A percentile compares a stretch with the other conserved stretches of the same genome.
Conservation (phyloP, 73 alveolate species). For the Stentor coeruleus region DNA sequence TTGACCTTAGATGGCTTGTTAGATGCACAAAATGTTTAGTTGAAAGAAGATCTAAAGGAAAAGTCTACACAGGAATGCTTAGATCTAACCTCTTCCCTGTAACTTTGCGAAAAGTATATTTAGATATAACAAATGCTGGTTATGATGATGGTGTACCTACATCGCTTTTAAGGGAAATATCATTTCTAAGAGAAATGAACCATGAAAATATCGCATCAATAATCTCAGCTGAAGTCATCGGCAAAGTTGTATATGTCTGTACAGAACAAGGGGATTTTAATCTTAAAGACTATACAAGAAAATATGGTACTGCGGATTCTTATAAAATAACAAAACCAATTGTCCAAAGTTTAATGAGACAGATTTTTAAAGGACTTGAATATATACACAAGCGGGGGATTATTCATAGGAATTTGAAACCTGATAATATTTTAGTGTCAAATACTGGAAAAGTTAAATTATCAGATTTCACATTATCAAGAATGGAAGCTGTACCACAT, state of each 20-base stretch:
- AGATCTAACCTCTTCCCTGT: slow-evolving; percentile 45
- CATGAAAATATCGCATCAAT: slow-evolving; percentile 40
- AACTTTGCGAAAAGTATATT: slow-evolving; percentile 56
- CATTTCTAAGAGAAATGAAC: slow-evolving; percentile 40
- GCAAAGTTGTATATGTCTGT: slow-evolving; percentile 37
- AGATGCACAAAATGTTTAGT: slow-evolving; percentile 31
- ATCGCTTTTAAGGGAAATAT: slow-evolving; percentile 75
- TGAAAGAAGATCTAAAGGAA: slow-evolving; percentile 77
- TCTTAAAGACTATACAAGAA: slow-evolving; percentile 53
- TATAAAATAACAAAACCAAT: not conserved
- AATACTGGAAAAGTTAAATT: slow-evolving; percentile 67
- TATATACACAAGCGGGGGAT: slow-evolving; percentile 71
- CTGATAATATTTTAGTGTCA: slow-evolving; percentile 86
- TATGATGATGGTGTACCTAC: slow-evolving; percentile 92
- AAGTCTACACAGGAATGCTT: slow-evolving; percentile 48
- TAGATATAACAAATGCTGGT: slow-evolving; percentile 82
- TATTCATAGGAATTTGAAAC: slow-evolving; percentile 94
- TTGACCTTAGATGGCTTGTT: slow-evolving; percentile 31
- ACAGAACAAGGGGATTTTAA: slow-evolving; percentile 50
- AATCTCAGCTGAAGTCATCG: not conserved
- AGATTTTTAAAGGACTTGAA: slow-evolving; percentile 56
- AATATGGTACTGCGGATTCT: slow-evolving; percentile 19
- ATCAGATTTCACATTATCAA: slow-evolving; percentile 91
- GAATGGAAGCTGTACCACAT: slow-evolving; percentile 77
- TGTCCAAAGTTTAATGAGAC: slow-evolving; percentile 28